Base-by-base conservation (phyloP, 768 basidiomycete species). In the Suillus sp. region DNA sequence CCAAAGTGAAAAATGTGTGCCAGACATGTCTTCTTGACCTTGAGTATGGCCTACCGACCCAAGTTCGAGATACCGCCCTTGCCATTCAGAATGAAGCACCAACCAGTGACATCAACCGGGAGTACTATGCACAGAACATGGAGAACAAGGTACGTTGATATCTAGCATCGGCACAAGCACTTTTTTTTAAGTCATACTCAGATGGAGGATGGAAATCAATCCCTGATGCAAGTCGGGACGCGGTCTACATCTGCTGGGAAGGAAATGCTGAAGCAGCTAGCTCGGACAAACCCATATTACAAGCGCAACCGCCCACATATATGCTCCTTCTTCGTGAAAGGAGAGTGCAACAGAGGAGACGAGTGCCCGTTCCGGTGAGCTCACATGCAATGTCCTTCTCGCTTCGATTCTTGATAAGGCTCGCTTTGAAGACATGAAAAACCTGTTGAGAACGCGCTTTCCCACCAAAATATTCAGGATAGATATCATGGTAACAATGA, bases 21-120 rank as follows among this genome's bases (percentile, higher is more conserved):
- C 97, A 99, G 79, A 98, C 96, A 2, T 99, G 97, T 75, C 81
- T 99, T 34, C 81, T 99, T 48, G 97, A 99, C 77, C 85, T 99
- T 63, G 96, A 98, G 74, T 99, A 95, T 68, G 93, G 93, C 32
- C 79, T 99, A 25, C 97, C 97, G 6, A 96, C 95, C 0, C 97
- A 99, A 82, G 95, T 99, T 11, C 84, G 97, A 59, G 97, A 99
- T 74, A 97, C 96, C 2, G 97, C 97, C 10, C 78, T 99, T 57
- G 94, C 90, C 1, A 68, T 91, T 27, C 82, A 91, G 73, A 91
- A 87, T 70, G 91, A 92, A 65, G 96, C 97, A 0, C 97, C 97
- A 6, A 95, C 91, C 58, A 96, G 95, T 72, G 96, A 99, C 68
- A 92, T 99, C 78, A 99, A 99, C 75, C 84, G 96, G 71, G 93